Conservation (phyloP, 2,329 filamentous ascomycete genomes). For the Didymella glomerata region DNA sequence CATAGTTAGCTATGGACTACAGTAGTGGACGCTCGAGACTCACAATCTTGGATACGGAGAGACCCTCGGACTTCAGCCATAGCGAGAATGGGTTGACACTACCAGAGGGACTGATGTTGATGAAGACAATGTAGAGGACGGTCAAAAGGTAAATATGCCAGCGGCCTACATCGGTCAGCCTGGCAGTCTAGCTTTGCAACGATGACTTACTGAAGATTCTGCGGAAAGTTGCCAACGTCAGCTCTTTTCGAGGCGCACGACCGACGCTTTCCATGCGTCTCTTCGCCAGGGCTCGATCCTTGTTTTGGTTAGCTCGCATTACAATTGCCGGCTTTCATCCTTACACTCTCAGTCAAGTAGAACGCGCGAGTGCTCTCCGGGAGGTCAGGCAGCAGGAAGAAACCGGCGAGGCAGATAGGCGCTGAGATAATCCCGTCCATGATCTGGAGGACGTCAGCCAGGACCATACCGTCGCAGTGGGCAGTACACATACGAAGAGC, state of each 20-base stretch:
- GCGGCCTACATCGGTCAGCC: slow-evolving; percentile 15
- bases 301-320: neutral
- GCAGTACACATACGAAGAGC: slow-evolving; percentile 28
- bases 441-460: slow-evolving; percentile 13
- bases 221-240: slow-evolving; percentile 26
- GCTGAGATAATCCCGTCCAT: slow-evolving; percentile 32
- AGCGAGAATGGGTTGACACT: slow-evolving; percentile 34
- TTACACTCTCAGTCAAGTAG: slow-evolving; percentile 25
- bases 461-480: no score
- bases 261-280: slow-evolving; percentile 28
- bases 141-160: slow-evolving; percentile 34
- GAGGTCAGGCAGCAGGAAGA: slow-evolving; percentile 30
- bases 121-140: slow-evolving; percentile 30
- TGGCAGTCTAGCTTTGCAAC: no score
- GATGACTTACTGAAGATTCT: slow-evolving; percentile 24
- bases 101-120: slow-evolving; percentile 27
- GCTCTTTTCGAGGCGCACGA: slow-evolving; percentile 26
- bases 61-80: slow-evolving; percentile 27
- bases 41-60: slow-evolving; percentile 28
- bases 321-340: neutral
- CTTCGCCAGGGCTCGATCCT: slow-evolving; percentile 26
- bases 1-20: neutral
- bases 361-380: slow-evolving; percentile 28
- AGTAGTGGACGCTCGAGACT: neutral
- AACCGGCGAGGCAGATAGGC: slow-evolving; percentile 27